phyloP scores from a whole-genome alignment of 257 asterid genomes.

The Phtheirospermum japonicum region DNA sequence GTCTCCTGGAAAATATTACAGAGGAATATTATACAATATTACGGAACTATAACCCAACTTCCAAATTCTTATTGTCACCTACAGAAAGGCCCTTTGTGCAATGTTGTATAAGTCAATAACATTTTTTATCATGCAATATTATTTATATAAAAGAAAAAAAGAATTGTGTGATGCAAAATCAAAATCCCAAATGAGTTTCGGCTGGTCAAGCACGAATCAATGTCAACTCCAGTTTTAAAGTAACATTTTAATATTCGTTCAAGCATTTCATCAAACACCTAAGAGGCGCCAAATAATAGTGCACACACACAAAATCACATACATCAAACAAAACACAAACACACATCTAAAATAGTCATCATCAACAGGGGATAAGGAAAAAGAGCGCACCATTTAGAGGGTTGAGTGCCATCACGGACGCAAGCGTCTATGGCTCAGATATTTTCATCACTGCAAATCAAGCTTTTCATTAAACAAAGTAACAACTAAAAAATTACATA shows the following conservation, averaged over 20 bases:
- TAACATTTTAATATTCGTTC: neutral
- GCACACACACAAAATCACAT: slow-evolving; percentile 4
- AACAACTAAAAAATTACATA: too few species aligned
- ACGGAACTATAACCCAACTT: too few species aligned
- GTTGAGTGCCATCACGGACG: too few species aligned
- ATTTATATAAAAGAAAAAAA: slow-evolving; percentile 9
- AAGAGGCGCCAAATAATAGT: neutral
- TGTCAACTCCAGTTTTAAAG: slow-evolving; percentile 12
- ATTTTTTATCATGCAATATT: neutral
- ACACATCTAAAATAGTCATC: neutral
- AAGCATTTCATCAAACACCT: slow-evolving; percentile 30
- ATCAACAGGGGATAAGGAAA: neutral
- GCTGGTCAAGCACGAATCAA: neutral
- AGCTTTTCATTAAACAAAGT: too few species aligned
- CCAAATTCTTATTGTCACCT: too few species aligned
- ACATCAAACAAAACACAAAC: neutral
- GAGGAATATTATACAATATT: slow-evolving; percentile 12
- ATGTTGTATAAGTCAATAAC: neutral
- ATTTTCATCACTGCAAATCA: too few species aligned
- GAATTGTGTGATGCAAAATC: too few species aligned
- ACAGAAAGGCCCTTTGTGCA: slow-evolving; percentile 4
- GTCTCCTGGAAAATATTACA: slow-evolving; percentile 59
- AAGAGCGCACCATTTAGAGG: slow-evolving; percentile 60
- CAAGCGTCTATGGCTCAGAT: too few species aligned
- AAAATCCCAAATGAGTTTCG: neutral